A percentile compares a stretch with the other conserved stretches of the same genome.
Conservation (phyloP, 2,329 filamentous ascomycete species). For the Aspergillaceae sp. region DNA sequence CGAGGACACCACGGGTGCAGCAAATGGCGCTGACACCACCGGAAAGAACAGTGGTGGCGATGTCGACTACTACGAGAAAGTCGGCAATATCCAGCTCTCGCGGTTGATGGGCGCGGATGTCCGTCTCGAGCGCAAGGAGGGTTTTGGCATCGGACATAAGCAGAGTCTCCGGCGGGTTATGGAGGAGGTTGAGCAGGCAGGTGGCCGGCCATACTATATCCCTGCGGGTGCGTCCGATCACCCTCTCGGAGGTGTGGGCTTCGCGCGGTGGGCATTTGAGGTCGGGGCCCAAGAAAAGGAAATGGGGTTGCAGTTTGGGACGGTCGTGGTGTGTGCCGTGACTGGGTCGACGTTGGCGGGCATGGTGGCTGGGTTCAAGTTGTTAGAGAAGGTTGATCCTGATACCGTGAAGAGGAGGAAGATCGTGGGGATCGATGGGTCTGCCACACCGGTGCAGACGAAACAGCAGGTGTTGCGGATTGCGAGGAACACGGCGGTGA, state of each 20-base stretch:
- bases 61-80: conserved; percentile 44
- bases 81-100: conserved; percentile 64
- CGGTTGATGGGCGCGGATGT: conserved; percentile 60
- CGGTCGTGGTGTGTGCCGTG: conserved; percentile 60
- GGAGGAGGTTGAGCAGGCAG: conserved; percentile 44
- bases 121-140: conserved; percentile 49
- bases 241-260: conserved; percentile 60
- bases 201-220: conserved; percentile 61
- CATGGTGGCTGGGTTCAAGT: conserved; percentile 64
- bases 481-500: conserved; percentile 53
- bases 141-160: conserved; percentile 63
- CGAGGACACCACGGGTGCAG: no score
- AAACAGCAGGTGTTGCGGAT: conserved; percentile 59
- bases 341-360: conserved; percentile 64
- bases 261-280: conserved; percentile 63
- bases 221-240: conserved; percentile 64
- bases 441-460: conserved; percentile 51
- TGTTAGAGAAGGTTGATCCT: conserved; percentile 44
- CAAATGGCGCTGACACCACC: no score
- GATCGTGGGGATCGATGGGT: conserved; percentile 57
- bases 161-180: conserved; percentile 47
- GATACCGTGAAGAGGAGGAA: conserved; percentile 42
- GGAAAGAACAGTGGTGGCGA: no score
- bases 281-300: conserved; percentile 55
- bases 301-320: conserved; percentile 58